These are phyloP conservation scores for Boletus rubescentipes DNA, from an alignment of 768 basidiomycete genomes.

Conservation along the genomic window DNA sequence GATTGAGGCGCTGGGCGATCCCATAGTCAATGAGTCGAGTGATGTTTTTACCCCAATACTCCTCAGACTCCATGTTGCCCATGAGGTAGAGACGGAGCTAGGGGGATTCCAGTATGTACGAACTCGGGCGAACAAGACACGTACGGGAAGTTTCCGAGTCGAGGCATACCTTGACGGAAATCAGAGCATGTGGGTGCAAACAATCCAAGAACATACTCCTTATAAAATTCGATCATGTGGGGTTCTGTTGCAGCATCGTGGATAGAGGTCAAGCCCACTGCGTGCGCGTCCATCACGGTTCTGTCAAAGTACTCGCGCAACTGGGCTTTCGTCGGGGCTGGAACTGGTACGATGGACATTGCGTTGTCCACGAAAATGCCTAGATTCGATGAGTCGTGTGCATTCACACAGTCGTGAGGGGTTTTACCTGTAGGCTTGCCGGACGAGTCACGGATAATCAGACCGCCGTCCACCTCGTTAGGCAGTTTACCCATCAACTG, in stretches of 20 bases:
- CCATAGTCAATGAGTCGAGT: conserved; percentile 62
- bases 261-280: conserved; percentile 78
- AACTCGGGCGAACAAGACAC: conserved; percentile 18
- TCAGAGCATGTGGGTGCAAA: not conserved
- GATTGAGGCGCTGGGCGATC: conserved; percentile 48
- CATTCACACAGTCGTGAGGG: not conserved
- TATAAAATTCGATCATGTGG: conserved; percentile 60
- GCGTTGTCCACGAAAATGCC: conserved; percentile 89
- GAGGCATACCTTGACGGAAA: conserved; percentile 59
- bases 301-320: conserved; percentile 63
- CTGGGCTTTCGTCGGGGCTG: conserved; percentile 55
- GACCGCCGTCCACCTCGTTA: conserved; percentile 63
- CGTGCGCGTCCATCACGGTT: conserved; percentile 67
- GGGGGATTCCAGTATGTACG: not conserved
- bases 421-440: conserved; percentile 68
- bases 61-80: conserved; percentile 49
- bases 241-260: conserved; percentile 73
- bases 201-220: conserved; percentile 43
- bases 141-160: conserved; percentile 63
- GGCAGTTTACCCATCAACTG: conserved; percentile 64
- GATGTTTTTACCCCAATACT: conserved; percentile 66
- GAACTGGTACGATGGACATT: conserved; percentile 69
- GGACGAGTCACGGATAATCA: conserved; percentile 59
- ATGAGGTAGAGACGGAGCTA: conserved; percentile 65
- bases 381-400: conserved; percentile 7